Base-by-base conservation (phyloP, 2,329 filamentous ascomycete genomes). In the Coniochaeta sp. region DNA sequence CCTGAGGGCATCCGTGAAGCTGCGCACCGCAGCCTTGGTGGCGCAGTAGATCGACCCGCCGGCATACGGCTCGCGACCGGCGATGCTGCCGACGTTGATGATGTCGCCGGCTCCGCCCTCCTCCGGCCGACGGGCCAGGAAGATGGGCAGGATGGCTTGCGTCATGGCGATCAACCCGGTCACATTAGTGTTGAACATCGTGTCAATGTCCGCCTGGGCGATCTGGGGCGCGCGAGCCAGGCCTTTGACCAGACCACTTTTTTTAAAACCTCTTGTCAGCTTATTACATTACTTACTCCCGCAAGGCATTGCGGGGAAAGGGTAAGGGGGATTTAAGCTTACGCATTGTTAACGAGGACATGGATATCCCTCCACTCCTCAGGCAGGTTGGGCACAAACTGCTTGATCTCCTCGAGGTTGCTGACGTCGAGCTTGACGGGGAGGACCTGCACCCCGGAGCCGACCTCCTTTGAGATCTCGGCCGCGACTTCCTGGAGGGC, bases 151-250 rank as follows among this genome's bases (percentile, higher is more conserved):
- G 47, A 97, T 81, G 54, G 90, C 90, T 79, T 99, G 95, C 0
- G 95, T 98, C 89, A 98, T 91, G 79, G 93, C 90, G 79, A 99
- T 95, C 36, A 99, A 81, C 31, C 95, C 95, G 1, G 89, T 95
- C 58, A 98, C 93, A 73, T 99, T 99, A 61, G 95, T 98, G 55
- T 84, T 77, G 71, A 97, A 91, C 92, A 98, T 97, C 72, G 87
- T 70, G 68, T 89, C 81, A 68, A 97, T 89, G 76, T 99, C 93
- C 61, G 88, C 87, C 68, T 90, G 82, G 17, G 81, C 82, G 71
- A 99, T 97, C 44, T 90, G 84, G 19, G 93, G 93, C 1, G 92
- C 91, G 71, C 89, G 86, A 57, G 90, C 93, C 14, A 96, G 85
- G 64, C 92, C 93, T 74, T 90, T 93, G 63, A 96, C 93, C 22